phyloP scores from a whole-genome alignment of 495 filamentous ascomycete genomes.

The Elaphomyces granulatus region DNA sequence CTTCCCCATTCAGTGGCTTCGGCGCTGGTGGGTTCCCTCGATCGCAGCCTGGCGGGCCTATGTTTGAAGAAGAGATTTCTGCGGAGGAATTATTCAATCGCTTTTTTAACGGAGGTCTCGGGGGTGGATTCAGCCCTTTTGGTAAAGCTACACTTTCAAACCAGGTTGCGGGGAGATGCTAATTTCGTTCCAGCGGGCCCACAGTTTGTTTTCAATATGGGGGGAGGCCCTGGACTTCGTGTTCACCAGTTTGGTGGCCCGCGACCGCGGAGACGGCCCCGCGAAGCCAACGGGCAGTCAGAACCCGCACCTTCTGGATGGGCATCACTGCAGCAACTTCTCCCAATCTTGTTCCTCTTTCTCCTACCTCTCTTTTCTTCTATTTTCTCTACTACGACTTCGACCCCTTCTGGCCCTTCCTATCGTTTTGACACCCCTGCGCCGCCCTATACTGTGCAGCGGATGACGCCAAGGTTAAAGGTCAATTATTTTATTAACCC shows the following conservation, averaged over 20 bases:
- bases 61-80: slow-evolving; percentile 84
- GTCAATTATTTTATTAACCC: slow-evolving; percentile 80
- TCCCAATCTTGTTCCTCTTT: slow-evolving; percentile 82
- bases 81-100: slow-evolving; percentile 93
- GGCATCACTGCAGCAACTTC: slow-evolving; percentile 43
- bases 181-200: slow-evolving; percentile 55
- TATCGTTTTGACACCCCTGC: slow-evolving; percentile 54
- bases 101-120: slow-evolving; percentile 71
- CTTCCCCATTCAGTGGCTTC: slow-evolving; percentile 64
- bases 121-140: slow-evolving; percentile 46
- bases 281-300: slow-evolving; percentile 41
- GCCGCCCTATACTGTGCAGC: slow-evolving; percentile 56
- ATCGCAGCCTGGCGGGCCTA: slow-evolving; percentile 33
- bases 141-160: too few relatives aligned
- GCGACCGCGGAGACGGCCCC: slow-evolving; percentile 51
- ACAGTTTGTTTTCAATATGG: slow-evolving; percentile 84
- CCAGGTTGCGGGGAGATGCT: too few relatives aligned
- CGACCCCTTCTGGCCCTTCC: slow-evolving; percentile 44
- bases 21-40: slow-evolving; percentile 41
- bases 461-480: slow-evolving; percentile 52
- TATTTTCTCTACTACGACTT: slow-evolving; percentile 48
- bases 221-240: slow-evolving; percentile 64
- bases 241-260: slow-evolving; percentile 77
- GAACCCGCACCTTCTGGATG: slow-evolving; percentile 33
- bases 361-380: slow-evolving; percentile 73